These are phyloP conservation scores for Aspergillus piperis DNA, from an alignment of 2,329 filamentous ascomycete genomes.

Conservation along the genomic window DNA sequence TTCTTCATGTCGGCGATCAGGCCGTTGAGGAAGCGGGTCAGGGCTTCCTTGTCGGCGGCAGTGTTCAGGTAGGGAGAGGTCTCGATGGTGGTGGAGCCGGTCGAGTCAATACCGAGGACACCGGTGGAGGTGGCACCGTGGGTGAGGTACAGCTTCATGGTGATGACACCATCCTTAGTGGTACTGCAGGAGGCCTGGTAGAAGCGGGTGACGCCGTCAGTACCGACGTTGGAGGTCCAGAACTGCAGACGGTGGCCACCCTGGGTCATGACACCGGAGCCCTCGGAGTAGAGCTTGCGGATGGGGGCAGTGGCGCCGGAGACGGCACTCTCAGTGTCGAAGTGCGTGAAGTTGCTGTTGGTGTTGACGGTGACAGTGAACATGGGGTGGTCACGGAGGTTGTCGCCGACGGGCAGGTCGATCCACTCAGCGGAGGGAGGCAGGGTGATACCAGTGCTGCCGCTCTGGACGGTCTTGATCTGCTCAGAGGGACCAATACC, in stretches of 20 bases:
- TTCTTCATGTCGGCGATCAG: constrained; percentile 18
- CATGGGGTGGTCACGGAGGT: constrained; percentile 46
- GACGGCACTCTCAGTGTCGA: constrained; percentile 20
- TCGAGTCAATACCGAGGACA: constrained; percentile 18
- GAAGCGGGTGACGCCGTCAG: constrained; percentile 22
- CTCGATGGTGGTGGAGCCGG: constrained; percentile 18
- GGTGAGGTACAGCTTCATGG: constrained; percentile 24
- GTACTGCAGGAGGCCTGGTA: constrained; percentile 25
- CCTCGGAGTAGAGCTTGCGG: constrained; percentile 12
- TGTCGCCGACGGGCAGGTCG: constrained; percentile 52
- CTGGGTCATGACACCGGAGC: constrained; percentile 20
- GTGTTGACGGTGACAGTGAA: constrained; percentile 22
- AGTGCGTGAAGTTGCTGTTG: constrained; percentile 20
- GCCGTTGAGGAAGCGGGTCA: constrained; percentile 16
- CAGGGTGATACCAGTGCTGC: constrained; percentile 45
- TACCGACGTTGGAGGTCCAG: constrained; percentile 24
- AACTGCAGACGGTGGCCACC: constrained; percentile 25
- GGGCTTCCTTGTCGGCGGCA: constrained; percentile 16
- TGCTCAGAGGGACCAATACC: constrained; percentile 63
- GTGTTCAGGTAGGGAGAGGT: constrained; percentile 21
- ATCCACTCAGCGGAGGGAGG: constrained; percentile 47
- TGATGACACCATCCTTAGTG: constrained; percentile 15
- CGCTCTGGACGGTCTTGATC: constrained; percentile 46
- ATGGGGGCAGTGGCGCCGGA: constrained; percentile 8
- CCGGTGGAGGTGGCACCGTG: constrained; percentile 24